Evolutionary conservation across 2,329 filamentous ascomycete genomes (phyloP), one percentile per base, ranked within the genome.

Genomic region (Ascosphaera pollenicola): DNA sequence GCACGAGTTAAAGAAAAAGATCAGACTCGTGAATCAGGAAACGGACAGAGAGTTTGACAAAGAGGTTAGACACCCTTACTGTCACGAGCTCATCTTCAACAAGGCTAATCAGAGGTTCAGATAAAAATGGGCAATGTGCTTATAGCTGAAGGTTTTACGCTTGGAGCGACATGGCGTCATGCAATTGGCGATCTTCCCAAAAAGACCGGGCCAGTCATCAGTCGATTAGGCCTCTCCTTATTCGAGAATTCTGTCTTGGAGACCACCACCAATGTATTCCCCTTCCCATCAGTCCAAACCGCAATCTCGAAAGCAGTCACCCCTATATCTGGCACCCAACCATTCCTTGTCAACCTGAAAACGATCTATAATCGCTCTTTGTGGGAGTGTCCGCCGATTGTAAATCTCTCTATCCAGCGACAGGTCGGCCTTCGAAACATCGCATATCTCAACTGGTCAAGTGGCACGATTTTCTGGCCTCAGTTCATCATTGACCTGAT

Each of bases 401-500:
- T 60, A 15, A 49, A 48, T 16, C 39, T 60, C 6, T 49, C 55
- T 36, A 39, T 55, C 11, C 44, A 47, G 11, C 57, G 54, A 39
- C 43, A 48, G 39, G 43, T 61, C 10, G 52, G 54, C 1, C 16
- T 46, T 4, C 44, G 45, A 17, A 55, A 57, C 26, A 38, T 51
- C 17, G 53, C 49, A 2, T 52, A 53, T 37, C 48, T 51, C 32
- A 49, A 51, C 17, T 59, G 55, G 56, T 51, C 51, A 3, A 60
- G 54, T 42, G 58, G 58, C n/a, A 42, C 48, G n/a, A 38, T 54
- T 17, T 18, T 36, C 1, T 61, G 58, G 58, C 57, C 58, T 8
- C 26, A 39, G 6, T 36, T 47, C 11, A 18, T 55, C 15, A 45
- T 45, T 26, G 39, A 43, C 6, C 31, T 56, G 6, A 44, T 53